Percentiles rank a stretch among this genome's conserved stretches.
phyloP scores from a whole-genome alignment of 768 basidiomycete genomes.

The Tylopilus balloui region DNA sequence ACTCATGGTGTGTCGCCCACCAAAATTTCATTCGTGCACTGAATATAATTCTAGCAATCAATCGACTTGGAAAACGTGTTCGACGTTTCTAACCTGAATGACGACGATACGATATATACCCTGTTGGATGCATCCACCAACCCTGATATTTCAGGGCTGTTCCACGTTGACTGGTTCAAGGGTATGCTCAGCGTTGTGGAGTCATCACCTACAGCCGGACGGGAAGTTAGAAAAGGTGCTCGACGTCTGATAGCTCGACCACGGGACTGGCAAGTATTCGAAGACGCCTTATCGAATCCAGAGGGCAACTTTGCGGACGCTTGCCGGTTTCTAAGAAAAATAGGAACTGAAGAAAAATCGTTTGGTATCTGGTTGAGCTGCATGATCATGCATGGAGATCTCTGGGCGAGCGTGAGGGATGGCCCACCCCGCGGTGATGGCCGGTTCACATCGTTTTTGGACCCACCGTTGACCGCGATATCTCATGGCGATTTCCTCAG shows the following conservation, averaged over 20 bases:
- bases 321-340: constrained; percentile 52
- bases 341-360: constrained; percentile 60
- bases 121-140: constrained; percentile 66
- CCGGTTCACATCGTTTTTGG: constrained; percentile 40
- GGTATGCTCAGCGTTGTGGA: constrained; percentile 21
- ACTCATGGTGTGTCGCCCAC: constrained; percentile 40
- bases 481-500: constrained; percentile 58
- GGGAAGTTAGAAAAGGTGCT: constrained; percentile 42
- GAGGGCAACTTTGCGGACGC: constrained; percentile 47
- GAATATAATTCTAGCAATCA: constrained; percentile 42
- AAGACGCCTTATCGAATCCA: constrained; percentile 54
- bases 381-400: constrained; percentile 55
- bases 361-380: constrained; percentile 72
- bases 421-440: constrained; percentile 18
- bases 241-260: constrained; percentile 48
- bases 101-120: constrained; percentile 47
- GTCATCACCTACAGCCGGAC: constrained; percentile 32
- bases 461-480: constrained; percentile 19
- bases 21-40: neutral
- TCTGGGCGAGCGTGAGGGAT: constrained; percentile 32
- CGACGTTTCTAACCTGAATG: constrained; percentile 47
- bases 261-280: constrained; percentile 55
- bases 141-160: constrained; percentile 53
- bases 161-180: constrained; percentile 38
- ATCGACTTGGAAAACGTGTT: constrained; percentile 54